Conservation (phyloP, 2,329 filamentous ascomycete species). For the Microascus cirrosus region DNA sequence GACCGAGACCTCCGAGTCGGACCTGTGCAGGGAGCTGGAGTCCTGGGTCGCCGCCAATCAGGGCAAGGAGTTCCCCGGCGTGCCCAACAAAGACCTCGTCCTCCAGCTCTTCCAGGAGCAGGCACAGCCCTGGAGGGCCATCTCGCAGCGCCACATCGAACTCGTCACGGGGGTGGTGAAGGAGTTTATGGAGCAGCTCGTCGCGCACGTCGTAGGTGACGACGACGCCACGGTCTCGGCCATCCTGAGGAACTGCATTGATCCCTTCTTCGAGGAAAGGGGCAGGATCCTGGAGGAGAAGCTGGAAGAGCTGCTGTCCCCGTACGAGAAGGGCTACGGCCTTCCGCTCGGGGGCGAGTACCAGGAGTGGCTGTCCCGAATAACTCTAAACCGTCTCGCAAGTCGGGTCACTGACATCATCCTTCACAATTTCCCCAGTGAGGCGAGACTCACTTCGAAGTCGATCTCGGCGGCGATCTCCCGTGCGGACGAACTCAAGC, state of each 20-base stretch:
- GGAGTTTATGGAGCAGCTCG: constrained; percentile 23
- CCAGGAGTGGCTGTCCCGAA: constrained; percentile 7
- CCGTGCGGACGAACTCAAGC: not conserved
- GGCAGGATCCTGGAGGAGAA: constrained; percentile 17
- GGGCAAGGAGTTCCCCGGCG: constrained; percentile 27
- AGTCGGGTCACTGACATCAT: not conserved
- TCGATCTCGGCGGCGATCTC: constrained; percentile 6
- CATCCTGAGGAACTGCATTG: constrained; percentile 14
- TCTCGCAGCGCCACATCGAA: constrained; percentile 23
- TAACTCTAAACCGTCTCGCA: constrained; percentile 7
- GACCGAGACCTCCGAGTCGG: constrained; percentile 4
- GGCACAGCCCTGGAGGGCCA: constrained; percentile 22
- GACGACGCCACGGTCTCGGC: constrained; percentile 9
- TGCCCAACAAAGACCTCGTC: constrained; percentile 21
- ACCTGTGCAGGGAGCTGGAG: constrained; percentile 9
- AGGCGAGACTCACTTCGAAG: not conserved
- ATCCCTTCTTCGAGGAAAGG: constrained; percentile 21
- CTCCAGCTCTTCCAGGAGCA: constrained; percentile 27
- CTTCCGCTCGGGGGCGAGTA: constrained; percentile 22
- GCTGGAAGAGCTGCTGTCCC: constrained; percentile 25
- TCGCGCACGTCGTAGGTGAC: constrained; percentile 19
- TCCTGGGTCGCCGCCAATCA: constrained; percentile 21
- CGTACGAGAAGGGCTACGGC: constrained; percentile 21
- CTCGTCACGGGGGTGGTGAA: constrained; percentile 16
- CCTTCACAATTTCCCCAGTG: not conserved